A percentile compares a stretch with the other conserved stretches of the same genome.
phyloP scores from a whole-genome alignment of 768 basidiomycete species.

The Podaxis sp. region DNA sequence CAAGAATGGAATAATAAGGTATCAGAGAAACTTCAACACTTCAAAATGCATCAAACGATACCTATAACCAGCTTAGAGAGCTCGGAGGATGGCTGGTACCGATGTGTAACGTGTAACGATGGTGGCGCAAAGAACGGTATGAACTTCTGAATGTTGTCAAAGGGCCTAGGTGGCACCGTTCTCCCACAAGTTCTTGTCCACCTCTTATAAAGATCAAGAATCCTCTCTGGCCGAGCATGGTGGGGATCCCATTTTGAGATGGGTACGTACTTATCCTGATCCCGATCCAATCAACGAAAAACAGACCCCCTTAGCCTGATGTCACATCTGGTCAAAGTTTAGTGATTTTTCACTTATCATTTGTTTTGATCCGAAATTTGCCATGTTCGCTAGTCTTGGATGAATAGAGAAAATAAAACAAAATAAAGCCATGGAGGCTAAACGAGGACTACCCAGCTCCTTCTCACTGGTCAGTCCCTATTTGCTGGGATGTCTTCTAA shows the following conservation, averaged over 20 bases:
- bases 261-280: slow-evolving; percentile 7
- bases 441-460: not conserved
- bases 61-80: not conserved
- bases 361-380: not conserved
- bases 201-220: slow-evolving; percentile 14
- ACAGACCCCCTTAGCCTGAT: not conserved
- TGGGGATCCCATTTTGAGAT: slow-evolving; percentile 8
- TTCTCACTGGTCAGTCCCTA: not conserved
- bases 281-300: slow-evolving; percentile 10
- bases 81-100: slow-evolving; percentile 27
- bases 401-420: not conserved
- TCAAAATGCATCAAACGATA: not conserved
- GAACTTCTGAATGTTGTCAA: slow-evolving; percentile 2
- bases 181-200: slow-evolving; percentile 15
- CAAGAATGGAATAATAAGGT: slow-evolving; percentile 11
- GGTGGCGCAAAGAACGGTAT: slow-evolving; percentile 17
- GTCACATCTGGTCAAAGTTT: not conserved
- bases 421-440: not conserved
- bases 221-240: slow-evolving; percentile 10
- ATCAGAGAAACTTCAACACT: not conserved
- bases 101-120: slow-evolving; percentile 21
- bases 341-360: not conserved
- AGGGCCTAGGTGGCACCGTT: slow-evolving; percentile 16
- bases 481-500: not conserved
- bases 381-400: not conserved